Conservation (phyloP, 805 yeast genomes). For the Saturnispora saitoi region DNA sequence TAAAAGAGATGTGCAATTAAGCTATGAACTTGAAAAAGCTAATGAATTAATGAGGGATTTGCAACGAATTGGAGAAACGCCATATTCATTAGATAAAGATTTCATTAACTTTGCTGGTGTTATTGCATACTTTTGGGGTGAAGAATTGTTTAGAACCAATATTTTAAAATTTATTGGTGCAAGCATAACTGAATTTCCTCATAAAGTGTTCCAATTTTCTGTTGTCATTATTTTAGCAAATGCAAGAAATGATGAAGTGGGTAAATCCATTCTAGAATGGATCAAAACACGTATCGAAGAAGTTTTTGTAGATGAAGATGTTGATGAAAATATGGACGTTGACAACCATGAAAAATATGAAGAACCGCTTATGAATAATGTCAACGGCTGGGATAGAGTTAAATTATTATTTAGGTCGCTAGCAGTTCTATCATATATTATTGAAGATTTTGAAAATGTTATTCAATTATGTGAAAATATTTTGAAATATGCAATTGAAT, state of each 20-base stretch:
- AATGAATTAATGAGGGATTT: slow-evolving; percentile 40
- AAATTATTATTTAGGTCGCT: slow-evolving; percentile 67
- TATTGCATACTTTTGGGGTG: slow-evolving; percentile 45
- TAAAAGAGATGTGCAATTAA: slow-evolving; percentile 9
- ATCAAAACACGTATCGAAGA: slow-evolving; percentile 57
- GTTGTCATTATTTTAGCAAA: slow-evolving; percentile 60
- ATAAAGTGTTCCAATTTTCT: slow-evolving; percentile 67
- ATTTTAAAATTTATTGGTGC: slow-evolving; percentile 59
- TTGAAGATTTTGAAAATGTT: slow-evolving; percentile 37
- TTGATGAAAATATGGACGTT: slow-evolving; percentile 4
- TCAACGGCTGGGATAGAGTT: slow-evolving; percentile 60
- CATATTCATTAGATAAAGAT: slow-evolving; percentile 32
- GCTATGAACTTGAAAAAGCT: slow-evolving; percentile 29
- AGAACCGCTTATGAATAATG: slow-evolving; percentile 19
- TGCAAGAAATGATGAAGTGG: slow-evolving; percentile 53
- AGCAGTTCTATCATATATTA: slow-evolving; percentile 54
- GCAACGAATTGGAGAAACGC: slow-evolving; percentile 43
- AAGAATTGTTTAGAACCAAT: slow-evolving; percentile 49
- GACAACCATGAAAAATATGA: slow-evolving; percentile 15
- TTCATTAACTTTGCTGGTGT: slow-evolving; percentile 37
- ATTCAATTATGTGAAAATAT: slow-evolving; percentile 43
- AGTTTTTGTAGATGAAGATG: slow-evolving; percentile 29
- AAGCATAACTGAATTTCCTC: slow-evolving; percentile 80
- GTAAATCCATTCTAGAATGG: slow-evolving; percentile 59
- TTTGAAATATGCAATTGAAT: slow-evolving; percentile 44